Conservation (phyloP, 495 filamentous ascomycete species). For the Hypoxylon cercidicola region DNA sequence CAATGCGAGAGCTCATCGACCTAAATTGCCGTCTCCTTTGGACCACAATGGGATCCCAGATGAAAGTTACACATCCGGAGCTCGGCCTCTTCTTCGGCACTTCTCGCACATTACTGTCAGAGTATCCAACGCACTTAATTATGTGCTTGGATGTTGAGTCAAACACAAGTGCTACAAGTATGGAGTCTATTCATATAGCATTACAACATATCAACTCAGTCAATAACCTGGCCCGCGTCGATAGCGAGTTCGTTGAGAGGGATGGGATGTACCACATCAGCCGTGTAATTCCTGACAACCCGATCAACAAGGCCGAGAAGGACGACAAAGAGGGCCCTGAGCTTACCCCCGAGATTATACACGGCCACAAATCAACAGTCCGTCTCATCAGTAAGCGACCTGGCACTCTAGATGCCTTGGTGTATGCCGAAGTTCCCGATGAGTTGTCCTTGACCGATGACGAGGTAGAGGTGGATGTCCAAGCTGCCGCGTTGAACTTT, state of each 20-base stretch:
- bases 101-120: background rate
- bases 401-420: slow-evolving; percentile 33
- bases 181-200: background rate
- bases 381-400: slow-evolving; percentile 36
- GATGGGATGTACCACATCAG: slow-evolving; percentile 42
- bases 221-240: slow-evolving; percentile 35
- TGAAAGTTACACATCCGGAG: slow-evolving; percentile 8
- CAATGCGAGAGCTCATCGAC: slow-evolving; percentile 1
- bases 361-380: slow-evolving; percentile 16
- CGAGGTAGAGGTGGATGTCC: slow-evolving; percentile 50
- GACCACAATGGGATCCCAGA: slow-evolving; percentile 6
- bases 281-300: slow-evolving; percentile 31
- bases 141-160: slow-evolving; percentile 4
- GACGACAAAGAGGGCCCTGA: slow-evolving; percentile 15
- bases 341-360: slow-evolving; percentile 4
- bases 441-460: slow-evolving; percentile 19
- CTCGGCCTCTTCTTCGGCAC: slow-evolving; percentile 7
- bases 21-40: slow-evolving; percentile 1
- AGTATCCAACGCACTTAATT: slow-evolving; percentile 1
- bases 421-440: slow-evolving; percentile 26
- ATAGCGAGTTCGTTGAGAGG: slow-evolving; percentile 49
- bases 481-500: slow-evolving; percentile 52
- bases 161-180: background rate
- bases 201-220: slow-evolving; percentile 41
- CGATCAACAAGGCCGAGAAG: slow-evolving; percentile 27